A percentile compares a stretch with the other conserved stretches of the same genome.
phyloP scores from a whole-genome alignment of 768 basidiomycete species.

The Termitomyces sp. region DNA sequence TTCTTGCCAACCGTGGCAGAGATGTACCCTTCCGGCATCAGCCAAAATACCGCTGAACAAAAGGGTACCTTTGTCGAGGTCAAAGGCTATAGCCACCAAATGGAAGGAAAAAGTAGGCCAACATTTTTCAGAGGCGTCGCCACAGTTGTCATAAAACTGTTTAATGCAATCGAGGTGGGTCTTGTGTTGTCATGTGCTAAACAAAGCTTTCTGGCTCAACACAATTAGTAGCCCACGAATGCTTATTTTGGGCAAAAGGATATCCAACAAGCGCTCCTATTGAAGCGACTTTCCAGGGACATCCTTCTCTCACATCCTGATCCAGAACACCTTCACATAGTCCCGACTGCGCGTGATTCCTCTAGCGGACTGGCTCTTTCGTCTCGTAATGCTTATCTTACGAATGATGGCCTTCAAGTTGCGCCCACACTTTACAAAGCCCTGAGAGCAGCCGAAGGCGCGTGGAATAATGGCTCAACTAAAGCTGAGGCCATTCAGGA shows the following conservation, averaged over 20 bases:
- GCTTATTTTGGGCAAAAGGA: constrained; percentile 98
- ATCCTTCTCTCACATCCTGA: constrained; percentile 78
- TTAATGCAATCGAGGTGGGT: constrained; percentile 84
- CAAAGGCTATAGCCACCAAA: constrained; percentile 85
- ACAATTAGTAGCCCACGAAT: constrained; percentile 67
- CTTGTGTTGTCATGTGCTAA: not conserved
- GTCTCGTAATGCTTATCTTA: constrained; percentile 86
- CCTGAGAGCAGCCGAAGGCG: constrained; percentile 49
- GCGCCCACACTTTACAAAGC: constrained; percentile 73
- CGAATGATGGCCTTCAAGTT: constrained; percentile 52
- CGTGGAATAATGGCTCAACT: constrained; percentile 50
- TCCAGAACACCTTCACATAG: constrained; percentile 72
- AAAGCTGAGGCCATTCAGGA: constrained; percentile 46
- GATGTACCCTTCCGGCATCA: constrained; percentile 93
- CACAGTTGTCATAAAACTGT: constrained; percentile 92
- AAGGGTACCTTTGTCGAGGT: constrained; percentile 91
- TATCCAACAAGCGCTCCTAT: constrained; percentile 90
- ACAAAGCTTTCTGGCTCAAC: not conserved
- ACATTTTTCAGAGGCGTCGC: constrained; percentile 95
- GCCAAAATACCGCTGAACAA: constrained; percentile 69
- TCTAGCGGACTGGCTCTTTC: constrained; percentile 77
- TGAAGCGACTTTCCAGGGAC: constrained; percentile 76
- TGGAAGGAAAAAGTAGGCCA: constrained; percentile 88
- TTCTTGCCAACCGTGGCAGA: constrained; percentile 78
- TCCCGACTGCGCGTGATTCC: constrained; percentile 77